These are phyloP conservation scores for Trichoderma brevicompactum DNA, from an alignment of 2,329 filamentous ascomycete genomes.

Conservation along the genomic window DNA sequence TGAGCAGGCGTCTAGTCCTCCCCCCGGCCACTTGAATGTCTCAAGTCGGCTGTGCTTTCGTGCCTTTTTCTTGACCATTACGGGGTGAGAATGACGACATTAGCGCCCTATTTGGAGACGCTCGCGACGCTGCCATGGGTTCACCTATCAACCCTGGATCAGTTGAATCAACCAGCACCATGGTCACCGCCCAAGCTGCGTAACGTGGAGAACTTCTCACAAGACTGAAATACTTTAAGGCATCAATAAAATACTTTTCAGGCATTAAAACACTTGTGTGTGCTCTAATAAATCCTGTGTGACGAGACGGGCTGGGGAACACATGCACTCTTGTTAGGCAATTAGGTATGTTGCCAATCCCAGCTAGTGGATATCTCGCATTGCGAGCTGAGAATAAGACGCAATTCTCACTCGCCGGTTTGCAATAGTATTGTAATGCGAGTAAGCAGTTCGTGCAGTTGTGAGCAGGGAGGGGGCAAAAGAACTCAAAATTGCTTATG, in stretches of 20 bases:
- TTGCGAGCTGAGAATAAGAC: not conserved
- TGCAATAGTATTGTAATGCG: not conserved
- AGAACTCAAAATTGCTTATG: not conserved
- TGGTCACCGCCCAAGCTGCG: not conserved
- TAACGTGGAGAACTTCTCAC: not conserved
- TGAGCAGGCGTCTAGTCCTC: not conserved
- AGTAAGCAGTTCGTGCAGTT: not conserved
- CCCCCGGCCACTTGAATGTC: not conserved
- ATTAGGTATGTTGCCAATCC: not conserved
- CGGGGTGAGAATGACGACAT: not conserved
- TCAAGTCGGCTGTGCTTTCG: not conserved
- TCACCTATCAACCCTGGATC: not conserved
- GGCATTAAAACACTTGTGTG: not conserved
- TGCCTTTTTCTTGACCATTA: too few relatives aligned
- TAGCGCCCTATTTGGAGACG: not conserved
- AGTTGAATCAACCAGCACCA: not conserved
- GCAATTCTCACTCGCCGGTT: not conserved
- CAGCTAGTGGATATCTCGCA: not conserved
- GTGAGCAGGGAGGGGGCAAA: not conserved
- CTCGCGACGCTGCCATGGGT: not conserved
- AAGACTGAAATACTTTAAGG: not conserved
- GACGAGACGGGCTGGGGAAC: not conserved
- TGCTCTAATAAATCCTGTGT: not conserved
- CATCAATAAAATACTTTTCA: not conserved
- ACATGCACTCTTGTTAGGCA: not conserved